These are phyloP conservation scores for Moesziomyces globuligerus DNA, from an alignment of 1,284 basidiomycete genomes.

Conservation along the genomic window DNA sequence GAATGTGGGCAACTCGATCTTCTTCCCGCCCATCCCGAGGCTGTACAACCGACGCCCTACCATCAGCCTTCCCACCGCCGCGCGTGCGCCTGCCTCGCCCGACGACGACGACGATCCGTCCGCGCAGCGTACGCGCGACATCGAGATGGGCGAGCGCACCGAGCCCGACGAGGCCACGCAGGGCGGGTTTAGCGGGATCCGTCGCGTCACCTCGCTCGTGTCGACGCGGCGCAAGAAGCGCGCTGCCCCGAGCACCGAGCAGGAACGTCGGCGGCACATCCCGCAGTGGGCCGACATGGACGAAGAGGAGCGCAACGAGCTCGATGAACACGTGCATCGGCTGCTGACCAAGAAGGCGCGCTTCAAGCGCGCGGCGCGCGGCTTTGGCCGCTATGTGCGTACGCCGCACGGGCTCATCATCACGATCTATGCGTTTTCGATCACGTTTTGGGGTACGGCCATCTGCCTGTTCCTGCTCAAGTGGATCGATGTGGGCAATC, in stretches of 20 bases:
- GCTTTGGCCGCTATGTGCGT: constrained; percentile 59
- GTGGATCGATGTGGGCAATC: constrained; percentile 54
- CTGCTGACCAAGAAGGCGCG: constrained; percentile 77
- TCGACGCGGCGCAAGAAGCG: constrained; percentile 27
- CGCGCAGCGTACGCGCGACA: constrained; percentile 16
- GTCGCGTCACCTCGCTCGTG: constrained; percentile 25
- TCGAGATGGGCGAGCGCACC: constrained; percentile 26
- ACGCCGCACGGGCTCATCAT: constrained; percentile 65
- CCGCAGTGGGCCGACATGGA: constrained; percentile 60
- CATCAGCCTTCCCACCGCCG: constrained; percentile 70
- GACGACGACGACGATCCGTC: constrained; percentile 7
- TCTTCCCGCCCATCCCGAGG: constrained; percentile 75
- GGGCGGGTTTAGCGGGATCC: constrained; percentile 15
- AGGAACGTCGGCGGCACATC: constrained; percentile 56
- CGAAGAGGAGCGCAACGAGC: constrained; percentile 63
- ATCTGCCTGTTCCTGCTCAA: constrained; percentile 61
- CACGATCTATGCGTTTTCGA: constrained; percentile 57
- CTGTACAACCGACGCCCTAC: constrained; percentile 78
- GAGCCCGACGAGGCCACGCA: constrained; percentile 2
- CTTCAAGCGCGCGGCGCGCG: constrained; percentile 51
- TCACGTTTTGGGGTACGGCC: constrained; percentile 62
- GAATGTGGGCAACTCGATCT: constrained; percentile 80
- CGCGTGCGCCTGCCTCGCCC: not conserved
- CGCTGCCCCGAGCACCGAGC: constrained; percentile 36
- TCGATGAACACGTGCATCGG: constrained; percentile 82